Evolutionary conservation across 441 rosid species (phyloP).

Genomic region (Populus hybrid): DNA sequence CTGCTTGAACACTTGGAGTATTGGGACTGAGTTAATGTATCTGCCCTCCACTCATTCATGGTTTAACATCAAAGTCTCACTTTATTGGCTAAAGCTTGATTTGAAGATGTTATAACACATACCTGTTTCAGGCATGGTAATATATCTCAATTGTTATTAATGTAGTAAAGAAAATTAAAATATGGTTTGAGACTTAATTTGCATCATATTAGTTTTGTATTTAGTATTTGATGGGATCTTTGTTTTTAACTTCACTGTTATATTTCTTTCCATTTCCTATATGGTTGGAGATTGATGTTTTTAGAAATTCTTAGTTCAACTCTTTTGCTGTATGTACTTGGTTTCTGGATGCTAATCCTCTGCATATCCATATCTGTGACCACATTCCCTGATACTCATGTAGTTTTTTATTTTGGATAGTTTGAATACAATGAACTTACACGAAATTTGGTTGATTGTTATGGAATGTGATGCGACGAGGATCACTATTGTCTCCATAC

Average conservation of each 20-base stretch:
- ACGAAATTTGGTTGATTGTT: not conserved
- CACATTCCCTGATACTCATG: not conserved
- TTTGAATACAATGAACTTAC: not conserved
- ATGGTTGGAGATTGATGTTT: not conserved
- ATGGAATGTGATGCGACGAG: not conserved
- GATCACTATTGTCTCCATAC: not conserved
- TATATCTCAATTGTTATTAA: not conserved
- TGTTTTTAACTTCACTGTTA: not conserved
- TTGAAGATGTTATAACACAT: not conserved
- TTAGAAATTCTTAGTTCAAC: not conserved
- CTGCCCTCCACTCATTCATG: not conserved
- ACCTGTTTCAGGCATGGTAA: not conserved
- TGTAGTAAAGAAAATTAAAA: too few species aligned
- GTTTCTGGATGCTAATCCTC: not conserved
- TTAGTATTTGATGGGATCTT: not conserved
- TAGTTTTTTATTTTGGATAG: not conserved
- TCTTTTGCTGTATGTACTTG: not conserved
- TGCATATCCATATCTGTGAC: not conserved
- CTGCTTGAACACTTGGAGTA: too few species aligned
- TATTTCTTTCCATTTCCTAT: not conserved
- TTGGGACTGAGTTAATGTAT: too few species aligned
- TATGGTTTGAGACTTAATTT: not conserved
- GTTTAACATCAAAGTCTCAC: not conserved
- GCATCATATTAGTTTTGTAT: not conserved
- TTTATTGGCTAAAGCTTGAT: not conserved